Evolutionary conservation across 495 filamentous ascomycete species (phyloP), one percentile per base, ranked within the genome.

Genomic region (Podospora pseudoanserina): DNA sequence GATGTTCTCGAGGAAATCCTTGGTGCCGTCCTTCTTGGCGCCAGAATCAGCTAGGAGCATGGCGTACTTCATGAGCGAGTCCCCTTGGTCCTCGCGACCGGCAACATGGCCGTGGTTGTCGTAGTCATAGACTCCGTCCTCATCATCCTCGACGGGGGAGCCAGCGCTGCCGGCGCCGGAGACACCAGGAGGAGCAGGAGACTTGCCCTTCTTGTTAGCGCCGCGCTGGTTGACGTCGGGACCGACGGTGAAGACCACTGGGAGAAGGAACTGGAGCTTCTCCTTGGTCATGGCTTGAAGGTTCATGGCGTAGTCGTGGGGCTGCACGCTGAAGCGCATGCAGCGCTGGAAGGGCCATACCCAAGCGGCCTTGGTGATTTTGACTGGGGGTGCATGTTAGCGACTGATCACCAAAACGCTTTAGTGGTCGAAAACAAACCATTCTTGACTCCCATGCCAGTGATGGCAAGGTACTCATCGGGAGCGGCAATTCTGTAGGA

Each of bases 241-340:
- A 49, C 91, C 91, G 68, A 94, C 88, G 26, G 92, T 94, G 77
- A 94, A 93, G 56, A 93, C 90, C n/a, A 91, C 90, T 11, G 91
- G 91, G 5, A 92, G 83, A 27, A 86, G 80, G 75, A 92, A 92
- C 68, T 92, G 89, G 11, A 94, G 83, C 78, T 93, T 94, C 77
- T 94, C 91, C 67, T 88, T 83, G 23, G 90, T 94, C 91, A 93
- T 94, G 30, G 91, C 91, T 76, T 92, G 90, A 4, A 94, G 84
- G 60, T 84, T 86, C 77, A 94, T 87, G 49, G 83, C 83, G 74
- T 91, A 92, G 76, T 93, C 91, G 76, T 90, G 91, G 0, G 92
- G 92, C 67, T 90, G 87, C 63, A 93, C 88, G 49, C 75, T 81
- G 77, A 81, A 82, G 68, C 77, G 75, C 64, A 79, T 80, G 70